Evolutionary conservation across 306 rosid genomes (phyloP).

Genomic region (Datisca glomerata): DNA sequence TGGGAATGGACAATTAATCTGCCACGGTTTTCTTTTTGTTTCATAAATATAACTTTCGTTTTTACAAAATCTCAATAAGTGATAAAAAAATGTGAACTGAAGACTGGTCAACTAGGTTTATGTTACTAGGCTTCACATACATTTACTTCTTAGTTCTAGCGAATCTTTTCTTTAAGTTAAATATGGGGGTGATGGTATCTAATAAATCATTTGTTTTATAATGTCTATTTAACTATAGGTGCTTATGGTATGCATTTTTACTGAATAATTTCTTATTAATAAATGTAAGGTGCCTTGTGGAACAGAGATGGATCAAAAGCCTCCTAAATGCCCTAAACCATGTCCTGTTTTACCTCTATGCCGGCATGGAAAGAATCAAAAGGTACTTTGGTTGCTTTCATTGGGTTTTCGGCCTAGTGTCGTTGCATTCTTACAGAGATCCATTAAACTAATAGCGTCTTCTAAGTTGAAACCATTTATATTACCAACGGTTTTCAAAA

Average conservation of each 20-base stretch:
- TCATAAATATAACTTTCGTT: no score
- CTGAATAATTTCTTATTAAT: neutral
- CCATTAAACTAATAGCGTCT: no score
- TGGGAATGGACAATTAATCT: no score
- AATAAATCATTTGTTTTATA: no score
- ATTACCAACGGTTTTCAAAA: no score
- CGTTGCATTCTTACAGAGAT: no score
- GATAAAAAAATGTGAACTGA: no score
- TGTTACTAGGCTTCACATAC: slow-evolving; percentile 1
- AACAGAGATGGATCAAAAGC: slow-evolving; percentile 84
- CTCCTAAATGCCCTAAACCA: slow-evolving; percentile 71
- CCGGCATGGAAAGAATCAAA: slow-evolving; percentile 50
- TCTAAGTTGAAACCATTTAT: no score
- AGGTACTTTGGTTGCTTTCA: slow-evolving; percentile 39
- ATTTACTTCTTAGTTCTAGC: neutral
- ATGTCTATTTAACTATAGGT: neutral
- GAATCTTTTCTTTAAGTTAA: no score
- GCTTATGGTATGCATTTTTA: neutral
- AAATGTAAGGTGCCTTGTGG: slow-evolving; percentile 89
- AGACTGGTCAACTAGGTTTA: neutral
- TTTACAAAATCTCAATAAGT: no score
- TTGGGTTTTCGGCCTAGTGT: slow-evolving; percentile 9
- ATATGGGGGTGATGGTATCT: no score
- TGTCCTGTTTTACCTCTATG: slow-evolving; percentile 66
- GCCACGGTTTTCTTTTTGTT: no score